Base-by-base conservation (phyloP, 2,329 filamentous ascomycete genomes). In the Colletotrichum liriopes region DNA sequence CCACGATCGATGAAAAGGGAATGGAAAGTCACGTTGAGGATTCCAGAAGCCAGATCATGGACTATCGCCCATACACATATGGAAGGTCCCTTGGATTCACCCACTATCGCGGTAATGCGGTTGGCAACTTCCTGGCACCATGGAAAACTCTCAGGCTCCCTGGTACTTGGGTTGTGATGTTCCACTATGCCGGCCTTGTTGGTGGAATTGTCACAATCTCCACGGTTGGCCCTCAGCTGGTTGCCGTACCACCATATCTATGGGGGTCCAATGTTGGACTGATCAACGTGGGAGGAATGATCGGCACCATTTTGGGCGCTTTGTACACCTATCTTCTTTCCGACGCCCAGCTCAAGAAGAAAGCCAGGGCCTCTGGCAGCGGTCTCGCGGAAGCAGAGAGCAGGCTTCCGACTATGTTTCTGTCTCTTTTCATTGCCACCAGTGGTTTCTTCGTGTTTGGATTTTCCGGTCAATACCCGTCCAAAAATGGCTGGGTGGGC, bases 181-280 rank as follows among this genome's bases (percentile, higher is more conserved):
- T 82, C 3, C 81, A 82, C 60, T 84, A 83, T 39, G 80, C 80
- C 12, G 80, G 81, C 0, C 75, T 84, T 0, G 80, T 83, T 0
- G 82, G 82, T 2, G 79, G 78, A 3, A 77, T 81, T 2, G 77
- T 81, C 1, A 79, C 81, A 0, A 79, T 83, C 2, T 81, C 81
- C 0, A 79, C 79, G 1, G 76, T 83, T 0, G 82, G 81, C 0
- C 77, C 82, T 0, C 74, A 80, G 32, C 32, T 82, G 0, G 76
- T 84, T 1, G 68, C 73, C 0, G 55, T 60, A 0, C 79, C 79
- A 0, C 82, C 82, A 0, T 83, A 83, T 64, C 66, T 77, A 0
- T 83, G 81, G 82, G 79, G 80, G 0, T 66, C 67, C 0, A 78
- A 82, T 18, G 74, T 77, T 0, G 82, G 82, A 0, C 73, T 83